phyloP scores from a whole-genome alignment of 225 moss, liverwort and hornwort genomes.

The Climacium dendroides region DNA sequence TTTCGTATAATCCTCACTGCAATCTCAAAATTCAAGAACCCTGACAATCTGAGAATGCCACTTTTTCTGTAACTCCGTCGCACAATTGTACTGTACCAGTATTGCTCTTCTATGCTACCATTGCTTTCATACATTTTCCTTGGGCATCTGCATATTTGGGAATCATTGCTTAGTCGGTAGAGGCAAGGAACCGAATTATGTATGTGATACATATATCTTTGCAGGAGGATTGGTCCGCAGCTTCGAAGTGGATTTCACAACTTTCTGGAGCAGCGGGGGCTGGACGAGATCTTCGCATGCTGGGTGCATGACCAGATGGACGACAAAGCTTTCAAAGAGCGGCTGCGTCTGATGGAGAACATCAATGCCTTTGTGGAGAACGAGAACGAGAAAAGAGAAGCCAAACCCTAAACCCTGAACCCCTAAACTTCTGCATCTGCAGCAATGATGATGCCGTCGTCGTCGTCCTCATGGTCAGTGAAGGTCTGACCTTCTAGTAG shows the following conservation, averaged over 20 bases:
- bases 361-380: slow-evolving; percentile 19
- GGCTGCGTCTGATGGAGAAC: slow-evolving; percentile 21
- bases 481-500: slow-evolving; percentile 3
- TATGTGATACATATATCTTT: background rate
- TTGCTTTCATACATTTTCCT: background rate
- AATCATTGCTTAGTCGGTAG: background rate
- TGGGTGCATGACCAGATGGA: slow-evolving; percentile 38
- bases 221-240: slow-evolving; percentile 15
- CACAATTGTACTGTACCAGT: background rate
- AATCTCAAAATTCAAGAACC: background rate
- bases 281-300: slow-evolving; percentile 32
- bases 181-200: background rate
- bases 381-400: background rate
- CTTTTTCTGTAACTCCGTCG: background rate
- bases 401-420: background rate
- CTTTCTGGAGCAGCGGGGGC: slow-evolving; percentile 25
- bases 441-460: slow-evolving; percentile 1
- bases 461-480: background rate
- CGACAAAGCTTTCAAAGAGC: slow-evolving; percentile 19
- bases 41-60: background rate
- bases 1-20: background rate
- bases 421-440: background rate
- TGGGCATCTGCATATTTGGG: background rate
- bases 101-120: background rate
- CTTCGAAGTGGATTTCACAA: slow-evolving; percentile 9